Percentiles rank a stretch among this genome's conserved stretches.
These are phyloP conservation scores for Penicillium crystallinum DNA, from an alignment of 495 filamentous ascomycete genomes.

Conservation along the genomic window DNA sequence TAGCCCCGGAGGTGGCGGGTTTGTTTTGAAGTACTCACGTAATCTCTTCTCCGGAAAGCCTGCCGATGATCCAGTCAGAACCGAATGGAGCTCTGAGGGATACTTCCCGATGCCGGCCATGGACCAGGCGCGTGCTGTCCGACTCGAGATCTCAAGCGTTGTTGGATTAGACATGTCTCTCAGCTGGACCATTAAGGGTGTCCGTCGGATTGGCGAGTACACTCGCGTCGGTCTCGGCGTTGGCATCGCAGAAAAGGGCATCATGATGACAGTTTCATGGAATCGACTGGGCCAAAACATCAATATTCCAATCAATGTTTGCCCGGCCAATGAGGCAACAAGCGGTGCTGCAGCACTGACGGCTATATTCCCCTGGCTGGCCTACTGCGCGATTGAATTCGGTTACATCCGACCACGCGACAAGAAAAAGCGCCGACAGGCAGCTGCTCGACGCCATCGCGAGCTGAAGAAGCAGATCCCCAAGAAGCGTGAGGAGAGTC, in stretches of 20 bases:
- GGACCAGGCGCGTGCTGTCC: slow-evolving; percentile 31
- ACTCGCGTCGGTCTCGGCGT: slow-evolving; percentile 39
- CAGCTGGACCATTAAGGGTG: slow-evolving; percentile 34
- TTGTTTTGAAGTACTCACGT: slow-evolving; percentile 34
- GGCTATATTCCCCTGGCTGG: slow-evolving; percentile 42
- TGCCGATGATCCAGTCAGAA: slow-evolving; percentile 25
- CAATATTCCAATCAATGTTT: slow-evolving; percentile 36
- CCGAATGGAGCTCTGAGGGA: slow-evolving; percentile 42
- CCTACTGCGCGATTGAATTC: slow-evolving; percentile 48
- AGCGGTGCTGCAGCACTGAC: slow-evolving; percentile 34
- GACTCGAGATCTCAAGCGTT: slow-evolving; percentile 26
- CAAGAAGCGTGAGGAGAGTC: slow-evolving; percentile 42
- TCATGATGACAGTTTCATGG: slow-evolving; percentile 40
- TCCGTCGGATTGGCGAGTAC: slow-evolving; percentile 34
- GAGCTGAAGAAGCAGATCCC: slow-evolving; percentile 39
- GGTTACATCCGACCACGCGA: slow-evolving; percentile 40
- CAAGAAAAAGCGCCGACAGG: slow-evolving; percentile 29
- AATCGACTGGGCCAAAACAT: slow-evolving; percentile 39
- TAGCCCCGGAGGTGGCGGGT: slow-evolving; percentile 21
- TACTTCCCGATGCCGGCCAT: slow-evolving; percentile 30
- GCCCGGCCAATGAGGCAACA: slow-evolving; percentile 32
- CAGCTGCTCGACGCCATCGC: slow-evolving; percentile 33
- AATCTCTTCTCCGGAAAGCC: slow-evolving; percentile 41
- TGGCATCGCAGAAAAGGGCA: slow-evolving; percentile 29
- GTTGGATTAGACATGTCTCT: slow-evolving; percentile 22